Evolutionary conservation across 495 filamentous ascomycete genomes (phyloP), one percentile per base, ranked within the genome.

Genomic region (Penicillium crystallinum): DNA sequence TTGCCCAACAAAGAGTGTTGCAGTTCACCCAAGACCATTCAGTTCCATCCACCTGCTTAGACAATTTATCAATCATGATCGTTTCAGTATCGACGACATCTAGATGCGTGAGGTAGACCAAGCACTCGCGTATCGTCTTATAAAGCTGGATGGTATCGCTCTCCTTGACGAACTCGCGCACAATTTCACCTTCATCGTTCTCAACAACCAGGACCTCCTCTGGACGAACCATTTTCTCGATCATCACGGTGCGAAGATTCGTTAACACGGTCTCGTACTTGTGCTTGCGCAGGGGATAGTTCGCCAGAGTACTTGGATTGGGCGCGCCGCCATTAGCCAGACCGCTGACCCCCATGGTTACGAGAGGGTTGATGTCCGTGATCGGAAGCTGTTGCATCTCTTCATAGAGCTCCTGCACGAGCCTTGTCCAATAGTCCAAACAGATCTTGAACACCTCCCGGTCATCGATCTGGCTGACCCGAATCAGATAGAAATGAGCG

Each of bases 1-100:
- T 98, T 21, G 93, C 93, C 93, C 93, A 99, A 74, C 93, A 99
- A 11, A 99, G 82, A 2, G 93, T 96, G 69, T 99, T 99, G 81
- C 93, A 99, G 71, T 97, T 97, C 49, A 87, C 87, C 93, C 93
- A 99, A 11, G 95, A 97, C 93, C 93, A 99, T 70, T 99, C 93
- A 12, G 79, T 77, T 12, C 90, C 90, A 67, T 97, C 91, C 18
- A 99, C 93, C 70, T 97, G 93, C 48, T 89, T 85, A 11, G 89
- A 81, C 33, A 99, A 78, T 68, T 99, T 99, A 58, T 99, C 95
- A 12, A 95, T 95, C 95, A 99, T 97, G 70, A 99, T 99, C 27
- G 86, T 84, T 66, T 99, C 93, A 0, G 92, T 99, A 63, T 97
- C 93, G 39, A 96, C 83, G 15, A 99, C 95, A 65, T 97, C 93